Evolutionary conservation across 257 asterid genomes (phyloP), one percentile per base, ranked within the genome.

Genomic region (Jasminum sambac): DNA sequence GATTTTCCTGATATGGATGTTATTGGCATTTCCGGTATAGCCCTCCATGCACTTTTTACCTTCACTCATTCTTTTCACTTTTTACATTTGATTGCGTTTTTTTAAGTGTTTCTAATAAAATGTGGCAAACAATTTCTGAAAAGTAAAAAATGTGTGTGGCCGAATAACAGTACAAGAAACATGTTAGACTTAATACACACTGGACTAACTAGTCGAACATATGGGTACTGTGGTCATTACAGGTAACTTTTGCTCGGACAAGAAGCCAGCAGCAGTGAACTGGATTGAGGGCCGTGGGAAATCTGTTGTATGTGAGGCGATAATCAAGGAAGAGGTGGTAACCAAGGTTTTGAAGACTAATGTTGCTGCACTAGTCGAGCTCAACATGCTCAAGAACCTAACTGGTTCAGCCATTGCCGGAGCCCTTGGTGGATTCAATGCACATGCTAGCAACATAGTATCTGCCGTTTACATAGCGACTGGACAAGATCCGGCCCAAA

Each of bases 251-350:
- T 84, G 88, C 67, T 77, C 88, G 5, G 88, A 84, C 74, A 84
- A 84, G 81, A 84, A 84, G 63, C 82, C 88, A 4, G 82, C 88
- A 9, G 88, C 88, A 1, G 88, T 84, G 72, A 84, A 84, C 72
- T 84, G 88, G 88, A 84, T 84, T 23, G 88, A 84, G 60, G 88
- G 88, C 57, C 75, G 88, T 65, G 88, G 88, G 13, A 84, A 84
- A 62, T 84, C 88, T 0, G 86, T 84, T 11, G 84, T 84, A 11
- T 84, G 88, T 63, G 88, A 84, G 79, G 88, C 88, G 60, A 76
- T 84, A 14, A 81, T 84, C 37, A 79, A 63, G 52, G 86, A 82
- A 68, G 88, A 84, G 69, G 41, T 81, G 36, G 86, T 84, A 58
- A 84, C 72, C 72, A 81, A 76, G 78, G 88, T 84, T 5, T 74